Evolutionary conservation across 306 rosid genomes (phyloP), one percentile per base, ranked within the genome.

Genomic region (Lathyrus sativus): DNA sequence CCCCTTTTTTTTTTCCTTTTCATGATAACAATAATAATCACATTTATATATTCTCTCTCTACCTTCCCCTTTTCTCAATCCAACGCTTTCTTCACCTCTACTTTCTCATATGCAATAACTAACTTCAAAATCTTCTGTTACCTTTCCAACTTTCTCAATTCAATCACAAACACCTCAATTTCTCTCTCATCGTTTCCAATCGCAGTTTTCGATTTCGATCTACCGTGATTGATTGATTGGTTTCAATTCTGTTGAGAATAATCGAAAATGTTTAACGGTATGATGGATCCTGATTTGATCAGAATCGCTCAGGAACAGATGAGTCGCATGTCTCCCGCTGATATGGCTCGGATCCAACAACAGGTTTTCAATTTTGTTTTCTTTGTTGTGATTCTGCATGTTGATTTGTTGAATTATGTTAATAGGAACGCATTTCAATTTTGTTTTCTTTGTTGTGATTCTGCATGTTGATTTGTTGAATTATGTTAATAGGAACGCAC

Each of bases 301-400:
- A 73, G 84, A 70, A 81, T 95, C 50, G 97, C 99, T 75, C 97
- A 90, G 80, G 97, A 95, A 80, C 95, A 90, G 85, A 88, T 95
- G 96, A 88, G 88, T 78, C 99, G 99, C 51, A 93, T 93, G 97
- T 87, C 99, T 2, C 95, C 97, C 0, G 84, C 96, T 7, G 97
- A 93, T 26, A 81, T 90, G 70, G 88, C 99, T 76, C 85, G 82
- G 86, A 90, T 93, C 85, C 99, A 90, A 42, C 89, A 93, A 63
- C 97, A 88, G 96, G 99, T 84, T 18, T 18, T n/a, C 13, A 24
- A 24, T 24, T 24, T 24, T 24, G 26, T 24, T 3, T 28, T 2
- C 2, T 18, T 22, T 22, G 11, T 6, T 61, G 6, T 33, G 14
- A 11, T 61, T 72, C 26, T n/a, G 29, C 11, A 57, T 39, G 37